Percentiles rank a stretch among this genome's conserved stretches.
Evolutionary conservation across 202 grass and related monocot genomes (phyloP).

Genomic region (Miscanthus sacchariflorus): DNA sequence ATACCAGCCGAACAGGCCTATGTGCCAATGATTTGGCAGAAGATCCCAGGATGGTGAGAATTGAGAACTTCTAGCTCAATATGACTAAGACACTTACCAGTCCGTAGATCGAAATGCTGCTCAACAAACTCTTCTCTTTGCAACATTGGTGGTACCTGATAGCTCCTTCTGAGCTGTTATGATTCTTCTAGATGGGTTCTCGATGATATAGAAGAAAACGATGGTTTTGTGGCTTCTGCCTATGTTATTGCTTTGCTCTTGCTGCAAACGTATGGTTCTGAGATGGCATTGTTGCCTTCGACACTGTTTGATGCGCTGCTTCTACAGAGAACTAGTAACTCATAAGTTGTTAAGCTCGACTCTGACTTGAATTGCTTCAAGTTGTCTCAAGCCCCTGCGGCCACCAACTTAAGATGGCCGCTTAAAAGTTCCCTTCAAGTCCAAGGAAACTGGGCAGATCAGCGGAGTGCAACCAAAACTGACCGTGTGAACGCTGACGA

Average conservation of each 20-base stretch:
- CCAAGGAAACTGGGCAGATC: conserved; percentile 29
- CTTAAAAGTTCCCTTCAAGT: conserved; percentile 28
- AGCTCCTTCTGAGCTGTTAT: conserved; percentile 7
- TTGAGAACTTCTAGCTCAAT: conserved; percentile 31
- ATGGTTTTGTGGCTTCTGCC: background rate
- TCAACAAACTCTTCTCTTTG: conserved; percentile 31
- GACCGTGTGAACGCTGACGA: background rate
- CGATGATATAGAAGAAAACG: background rate
- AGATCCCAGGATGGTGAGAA: conserved; percentile 30
- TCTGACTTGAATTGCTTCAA: too few relatives aligned
- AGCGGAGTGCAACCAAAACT: conserved; percentile 10
- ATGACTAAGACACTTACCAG: background rate
- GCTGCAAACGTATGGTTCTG: conserved; percentile 14
- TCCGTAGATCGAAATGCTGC: background rate
- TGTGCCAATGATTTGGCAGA: background rate
- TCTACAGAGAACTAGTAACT: too few relatives aligned
- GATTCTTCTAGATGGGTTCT: conserved; percentile 32
- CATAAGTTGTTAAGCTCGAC: too few relatives aligned
- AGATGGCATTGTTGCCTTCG: too few relatives aligned
- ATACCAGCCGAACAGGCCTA: too few relatives aligned
- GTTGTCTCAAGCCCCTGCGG: background rate
- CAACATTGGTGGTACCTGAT: conserved; percentile 29
- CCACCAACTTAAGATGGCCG: conserved; percentile 23
- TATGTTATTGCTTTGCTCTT: conserved; percentile 9
- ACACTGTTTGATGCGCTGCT: too few relatives aligned